Evolutionary conservation across 495 filamentous ascomycete species (phyloP).

Genomic region (Penicillium atrosanguineum): DNA sequence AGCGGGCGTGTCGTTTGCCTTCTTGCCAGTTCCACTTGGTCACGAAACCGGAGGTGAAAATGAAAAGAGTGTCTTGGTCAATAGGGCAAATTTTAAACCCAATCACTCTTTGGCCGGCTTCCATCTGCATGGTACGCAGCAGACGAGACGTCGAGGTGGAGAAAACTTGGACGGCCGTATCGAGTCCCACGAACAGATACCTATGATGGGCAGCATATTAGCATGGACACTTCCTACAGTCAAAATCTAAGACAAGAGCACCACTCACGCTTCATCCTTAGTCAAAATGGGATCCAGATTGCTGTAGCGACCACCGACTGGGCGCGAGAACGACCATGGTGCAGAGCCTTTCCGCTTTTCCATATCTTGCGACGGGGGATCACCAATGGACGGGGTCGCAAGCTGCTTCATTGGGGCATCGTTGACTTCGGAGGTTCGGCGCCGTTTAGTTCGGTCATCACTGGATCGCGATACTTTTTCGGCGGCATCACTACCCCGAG

Average conservation of each 20-base stretch:
- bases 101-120: conserved; percentile 35
- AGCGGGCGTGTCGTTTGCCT: conserved; percentile 47
- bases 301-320: conserved; percentile 34
- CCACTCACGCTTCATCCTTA: conserved; percentile 71
- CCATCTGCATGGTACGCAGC: conserved; percentile 54
- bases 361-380: conserved; percentile 5
- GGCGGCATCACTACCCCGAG: conserved; percentile 33
- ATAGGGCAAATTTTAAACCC: conserved; percentile 59
- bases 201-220: conserved; percentile 31
- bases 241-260: not conserved
- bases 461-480: conserved; percentile 20
- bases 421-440: conserved; percentile 29
- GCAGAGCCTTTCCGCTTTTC: conserved; percentile 11
- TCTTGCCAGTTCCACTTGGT: conserved; percentile 75
- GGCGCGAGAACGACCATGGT: conserved; percentile 35
- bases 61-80: conserved; percentile 60
- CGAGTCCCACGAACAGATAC: conserved; percentile 64
- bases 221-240: not conserved
- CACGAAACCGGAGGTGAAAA: conserved; percentile 66
- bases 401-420: conserved; percentile 1
- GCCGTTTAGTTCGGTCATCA: conserved; percentile 33
- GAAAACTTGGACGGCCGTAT: conserved; percentile 71
- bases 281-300: conserved; percentile 78
- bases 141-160: conserved; percentile 77
- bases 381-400: not conserved